Evolutionary conservation across 495 filamentous ascomycete genomes (phyloP).

Genomic region (Bombardia bombarda): DNA sequence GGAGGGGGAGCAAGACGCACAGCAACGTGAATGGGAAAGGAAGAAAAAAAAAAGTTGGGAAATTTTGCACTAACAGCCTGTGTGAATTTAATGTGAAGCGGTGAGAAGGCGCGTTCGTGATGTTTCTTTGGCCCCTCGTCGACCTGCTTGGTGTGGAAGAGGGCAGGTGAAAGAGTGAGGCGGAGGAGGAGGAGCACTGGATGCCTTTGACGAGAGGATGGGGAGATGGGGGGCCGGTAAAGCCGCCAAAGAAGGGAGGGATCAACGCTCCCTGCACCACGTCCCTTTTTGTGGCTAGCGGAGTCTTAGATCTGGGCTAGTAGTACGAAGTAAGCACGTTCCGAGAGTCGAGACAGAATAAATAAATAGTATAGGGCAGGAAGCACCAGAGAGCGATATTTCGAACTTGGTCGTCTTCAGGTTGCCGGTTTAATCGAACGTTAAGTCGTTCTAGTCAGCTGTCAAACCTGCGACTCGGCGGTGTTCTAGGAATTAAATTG

Average conservation of each 20-base stretch:
- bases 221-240: conserved; percentile 10
- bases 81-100: background rate
- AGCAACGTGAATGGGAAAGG: background rate
- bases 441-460: conserved; percentile 1
- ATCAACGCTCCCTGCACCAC: conserved; percentile 18
- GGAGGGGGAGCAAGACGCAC: background rate
- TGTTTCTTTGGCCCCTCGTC: background rate
- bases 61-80: background rate
- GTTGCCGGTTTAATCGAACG: no score
- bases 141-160: background rate
- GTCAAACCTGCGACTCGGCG: background rate
- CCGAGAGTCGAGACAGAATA: background rate
- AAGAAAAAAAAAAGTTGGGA: background rate
- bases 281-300: conserved; percentile 1
- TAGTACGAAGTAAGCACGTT: background rate
- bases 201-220: background rate
- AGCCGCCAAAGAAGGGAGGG: conserved; percentile 17
- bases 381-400: no score
- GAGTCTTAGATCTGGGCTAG: background rate
- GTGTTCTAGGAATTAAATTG: background rate
- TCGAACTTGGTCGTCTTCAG: no score
- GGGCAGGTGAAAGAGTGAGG: background rate
- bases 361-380: no score
- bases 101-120: background rate
- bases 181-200: conserved; percentile 1